A percentile compares a stretch with the other conserved stretches of the same genome.
Evolutionary conservation across 345 rosid species (phyloP).

Genomic region (Fremontodendron californicum): DNA sequence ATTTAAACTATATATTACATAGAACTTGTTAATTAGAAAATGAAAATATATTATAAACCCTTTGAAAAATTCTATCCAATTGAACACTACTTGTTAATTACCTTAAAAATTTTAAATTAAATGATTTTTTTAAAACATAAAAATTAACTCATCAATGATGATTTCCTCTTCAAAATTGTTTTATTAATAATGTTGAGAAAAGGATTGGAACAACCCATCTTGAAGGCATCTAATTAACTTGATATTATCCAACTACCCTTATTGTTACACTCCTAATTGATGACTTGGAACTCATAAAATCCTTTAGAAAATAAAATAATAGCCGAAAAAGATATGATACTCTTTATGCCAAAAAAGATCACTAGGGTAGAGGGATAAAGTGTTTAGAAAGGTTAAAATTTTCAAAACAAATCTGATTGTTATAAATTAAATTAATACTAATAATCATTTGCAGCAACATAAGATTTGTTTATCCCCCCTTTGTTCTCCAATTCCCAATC

Average conservation of each 20-base stretch:
- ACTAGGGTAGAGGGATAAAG: neutral
- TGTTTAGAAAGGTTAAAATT: neutral
- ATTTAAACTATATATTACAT: too few relatives aligned
- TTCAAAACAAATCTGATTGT: neutral
- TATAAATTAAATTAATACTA: neutral
- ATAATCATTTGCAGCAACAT: neutral
- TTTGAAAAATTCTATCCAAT: too few relatives aligned
- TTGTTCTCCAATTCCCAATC: neutral
- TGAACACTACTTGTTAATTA: too few relatives aligned
- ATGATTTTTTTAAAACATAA: too few relatives aligned
- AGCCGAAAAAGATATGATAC: neutral
- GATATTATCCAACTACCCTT: neutral
- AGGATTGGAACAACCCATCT: too few relatives aligned
- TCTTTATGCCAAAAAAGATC: neutral
- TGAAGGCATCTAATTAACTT: too few relatives aligned
- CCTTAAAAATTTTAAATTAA: too few relatives aligned
- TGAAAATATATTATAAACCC: too few relatives aligned
- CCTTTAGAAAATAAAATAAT: neutral
- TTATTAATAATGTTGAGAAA: too few relatives aligned
- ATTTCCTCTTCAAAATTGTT: too few relatives aligned
- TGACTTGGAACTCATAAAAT: neutral
- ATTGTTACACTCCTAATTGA: neutral
- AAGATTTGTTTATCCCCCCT: neutral
- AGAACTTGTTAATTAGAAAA: too few relatives aligned
- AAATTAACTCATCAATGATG: too few relatives aligned